phyloP scores from a whole-genome alignment of 176 grass and related monocot species.

The Guadua angustifolia region DNA sequence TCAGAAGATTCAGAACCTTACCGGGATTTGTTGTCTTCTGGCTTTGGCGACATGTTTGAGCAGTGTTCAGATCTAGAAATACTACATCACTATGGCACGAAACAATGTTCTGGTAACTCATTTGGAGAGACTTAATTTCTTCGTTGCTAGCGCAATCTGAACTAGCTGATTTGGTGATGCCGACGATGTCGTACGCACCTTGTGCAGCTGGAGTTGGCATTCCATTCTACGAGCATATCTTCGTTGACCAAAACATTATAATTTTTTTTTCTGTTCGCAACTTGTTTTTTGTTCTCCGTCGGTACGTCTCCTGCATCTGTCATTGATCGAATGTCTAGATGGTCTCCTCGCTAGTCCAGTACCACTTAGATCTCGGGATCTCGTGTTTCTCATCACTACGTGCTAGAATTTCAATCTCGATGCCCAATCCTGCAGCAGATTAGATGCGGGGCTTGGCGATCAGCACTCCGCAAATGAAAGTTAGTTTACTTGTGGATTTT shows the following conservation, averaged over 20 bases:
- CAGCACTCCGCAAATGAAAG: not conserved
- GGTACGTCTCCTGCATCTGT: not conserved
- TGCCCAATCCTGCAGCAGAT: not conserved
- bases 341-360: conserved; percentile 40
- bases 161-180: not conserved
- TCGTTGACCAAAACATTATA: not conserved
- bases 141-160: not conserved
- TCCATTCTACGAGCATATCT: not conserved
- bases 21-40: not conserved
- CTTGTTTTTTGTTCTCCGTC: not conserved
- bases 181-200: not conserved
- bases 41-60: not conserved
- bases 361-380: conserved; percentile 34
- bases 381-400: not conserved
- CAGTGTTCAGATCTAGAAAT: not conserved
- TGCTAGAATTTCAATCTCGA: not conserved
- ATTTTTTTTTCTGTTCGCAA: not conserved
- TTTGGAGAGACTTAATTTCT: not conserved
- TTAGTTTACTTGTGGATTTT: not conserved
- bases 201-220: not conserved
- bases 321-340: conserved; percentile 42
- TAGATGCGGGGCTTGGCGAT: not conserved
- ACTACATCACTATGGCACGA: not conserved
- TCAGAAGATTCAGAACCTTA: not conserved
- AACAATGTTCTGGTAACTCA: not conserved